A percentile compares a stretch with the other conserved stretches of the same genome.
These are phyloP conservation scores for Suzukiozyma palmioleophila DNA, from an alignment of 1,139 yeast species.

Conservation along the genomic window DNA sequence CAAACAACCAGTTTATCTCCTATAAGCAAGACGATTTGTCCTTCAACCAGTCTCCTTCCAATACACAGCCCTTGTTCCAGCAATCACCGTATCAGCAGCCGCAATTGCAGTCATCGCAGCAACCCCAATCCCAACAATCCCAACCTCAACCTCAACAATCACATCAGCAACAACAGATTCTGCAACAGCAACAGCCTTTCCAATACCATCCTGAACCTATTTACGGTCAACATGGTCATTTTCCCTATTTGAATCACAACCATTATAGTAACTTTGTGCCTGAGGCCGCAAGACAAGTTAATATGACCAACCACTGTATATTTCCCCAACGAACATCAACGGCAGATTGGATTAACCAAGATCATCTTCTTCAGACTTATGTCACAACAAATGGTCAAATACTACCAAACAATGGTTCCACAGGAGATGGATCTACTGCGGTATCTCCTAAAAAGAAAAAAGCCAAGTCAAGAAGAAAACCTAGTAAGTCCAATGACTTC, in stretches of 20 bases:
- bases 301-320: neutral
- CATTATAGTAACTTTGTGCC: conserved; percentile 18
- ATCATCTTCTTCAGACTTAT: neutral
- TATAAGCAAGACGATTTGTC: conserved; percentile 7
- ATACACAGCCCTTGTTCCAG: neutral
- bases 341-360: conserved; percentile 3
- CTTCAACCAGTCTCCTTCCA: neutral
- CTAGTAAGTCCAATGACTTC: conserved; percentile 10
- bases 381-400: neutral
- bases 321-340: conserved; percentile 4
- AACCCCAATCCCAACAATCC: neutral
- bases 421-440: neutral
- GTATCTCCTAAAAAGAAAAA: conserved; percentile 12
- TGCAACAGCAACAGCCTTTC: neutral
- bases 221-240: neutral
- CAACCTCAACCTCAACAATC: neutral
- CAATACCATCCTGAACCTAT: neutral
- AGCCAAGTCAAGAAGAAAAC: conserved; percentile 10
- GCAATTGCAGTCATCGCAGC: neutral
- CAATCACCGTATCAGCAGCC: neutral
- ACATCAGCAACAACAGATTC: neutral
- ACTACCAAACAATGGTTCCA: neutral
- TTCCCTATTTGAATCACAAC: conserved; percentile 3
- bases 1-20: conserved; percentile 20
- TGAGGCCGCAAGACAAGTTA: conserved; percentile 11